Base-by-base conservation (phyloP, 192 early-diverging fungal genomes). In the Coemansia sp. region DNA sequence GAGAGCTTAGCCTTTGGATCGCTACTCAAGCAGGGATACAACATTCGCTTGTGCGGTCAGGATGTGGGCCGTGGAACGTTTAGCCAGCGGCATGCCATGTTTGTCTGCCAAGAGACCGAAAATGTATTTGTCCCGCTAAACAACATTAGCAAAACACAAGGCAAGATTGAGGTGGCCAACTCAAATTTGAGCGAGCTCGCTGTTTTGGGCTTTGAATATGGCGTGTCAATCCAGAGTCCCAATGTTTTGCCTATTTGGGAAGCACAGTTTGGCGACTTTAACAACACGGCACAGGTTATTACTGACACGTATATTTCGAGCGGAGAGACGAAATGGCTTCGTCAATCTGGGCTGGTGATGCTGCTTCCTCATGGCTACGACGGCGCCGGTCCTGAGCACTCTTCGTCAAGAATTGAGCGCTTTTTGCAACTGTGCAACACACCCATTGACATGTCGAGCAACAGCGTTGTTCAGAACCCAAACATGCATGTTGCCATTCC, bases 21-120 rank as follows among this genome's bases (percentile, higher is more conserved):
- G 0, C 73, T 98, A 31, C 79, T 98, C 12, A 69, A 86, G 25
- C 92, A 98, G 66, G 91, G 92, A 1, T 87, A 88, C 67, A 87
- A 90, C 82, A 94, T 97, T 17, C 89, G 96, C 50, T 92, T 98
- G 43, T 95, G 91, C 58, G 96, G 96, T 1, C 96, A 98, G 58
- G 96, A 98, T 74, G 96, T 98, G 17, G 96, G 96, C 1, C 91
- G 96, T 41, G 96, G 96, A 22, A 98, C 96, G 1, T 98, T 98
- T 75, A 94, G 93, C 25, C 96, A 98, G 70, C 88, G 96, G 9
- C 96, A 98, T 63, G 94, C 88, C 27, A 98, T 98, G 96, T 75
- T 98, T 60, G 94, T 98, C 11, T 91, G 91, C 71, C 93, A 94
- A 60, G 87, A 92, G 2, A 90, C 93, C 7, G 96, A 98, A 53